A percentile compares a stretch with the other conserved stretches of the same genome.
These are phyloP conservation scores for Rhizopus microsporus DNA, from an alignment of 371 early-diverging fungal genomes.

Conservation along the genomic window DNA sequence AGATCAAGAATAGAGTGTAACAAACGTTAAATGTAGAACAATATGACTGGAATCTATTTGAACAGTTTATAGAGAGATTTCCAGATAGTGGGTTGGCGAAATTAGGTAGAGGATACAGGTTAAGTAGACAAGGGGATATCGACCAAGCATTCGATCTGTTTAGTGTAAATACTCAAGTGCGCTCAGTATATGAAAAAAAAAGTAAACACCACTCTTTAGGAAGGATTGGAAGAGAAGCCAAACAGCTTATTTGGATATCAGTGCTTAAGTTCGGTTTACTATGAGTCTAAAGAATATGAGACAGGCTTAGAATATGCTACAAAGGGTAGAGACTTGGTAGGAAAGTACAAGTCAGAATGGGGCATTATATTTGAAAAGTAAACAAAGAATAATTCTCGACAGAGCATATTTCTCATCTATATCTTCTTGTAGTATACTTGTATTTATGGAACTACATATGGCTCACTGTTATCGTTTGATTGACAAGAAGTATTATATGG, in stretches of 20 bases:
- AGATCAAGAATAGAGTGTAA: neutral
- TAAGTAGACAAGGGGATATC: conserved; percentile 39
- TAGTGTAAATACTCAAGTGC: conserved; percentile 17
- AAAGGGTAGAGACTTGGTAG: conserved; percentile 47
- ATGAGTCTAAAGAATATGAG: conserved; percentile 57
- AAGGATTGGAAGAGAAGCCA: conserved; percentile 51
- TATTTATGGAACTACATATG: conserved; percentile 63
- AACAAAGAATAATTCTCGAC: neutral
- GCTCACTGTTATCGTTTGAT: conserved; percentile 65
- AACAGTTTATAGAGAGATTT: conserved; percentile 44
- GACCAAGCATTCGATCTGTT: conserved; percentile 53
- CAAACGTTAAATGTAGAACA: conserved; percentile 25
- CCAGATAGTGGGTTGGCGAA: conserved; percentile 56
- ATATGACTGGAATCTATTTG: conserved; percentile 49
- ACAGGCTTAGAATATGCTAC: conserved; percentile 64
- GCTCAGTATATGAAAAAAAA: neutral
- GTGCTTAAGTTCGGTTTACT: conserved; percentile 57
- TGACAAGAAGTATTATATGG: conserved; percentile 53
- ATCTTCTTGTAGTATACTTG: conserved; percentile 36
- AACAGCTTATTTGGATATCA: conserved; percentile 54
- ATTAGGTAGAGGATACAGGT: conserved; percentile 48
- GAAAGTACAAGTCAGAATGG: conserved; percentile 30
- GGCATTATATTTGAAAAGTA: conserved; percentile 47
- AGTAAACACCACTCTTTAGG: conserved; percentile 23
- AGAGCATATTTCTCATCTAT: neutral